Evolutionary conservation across 768 basidiomycete genomes (phyloP).

Genomic region (Auricularia auricula-judae): DNA sequence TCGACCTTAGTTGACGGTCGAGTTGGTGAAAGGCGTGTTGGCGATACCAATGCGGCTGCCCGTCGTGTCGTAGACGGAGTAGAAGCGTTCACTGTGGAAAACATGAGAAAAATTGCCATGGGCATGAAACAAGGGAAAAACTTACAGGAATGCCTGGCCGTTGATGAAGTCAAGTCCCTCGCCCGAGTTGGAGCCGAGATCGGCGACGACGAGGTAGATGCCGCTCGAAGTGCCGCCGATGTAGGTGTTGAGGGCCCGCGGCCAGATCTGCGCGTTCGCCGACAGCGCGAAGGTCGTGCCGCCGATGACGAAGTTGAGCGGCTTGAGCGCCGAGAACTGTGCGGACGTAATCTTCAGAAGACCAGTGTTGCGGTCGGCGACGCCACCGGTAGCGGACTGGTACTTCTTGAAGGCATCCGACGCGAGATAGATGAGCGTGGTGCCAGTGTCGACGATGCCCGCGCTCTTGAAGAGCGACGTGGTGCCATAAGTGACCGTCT

Average conservation of each 20-base stretch:
- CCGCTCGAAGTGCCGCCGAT: constrained; percentile 40
- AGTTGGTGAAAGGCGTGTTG: constrained; percentile 22
- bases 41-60: constrained; percentile 24
- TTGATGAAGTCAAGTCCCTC: constrained; percentile 52
- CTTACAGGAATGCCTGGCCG: not conserved
- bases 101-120: constrained; percentile 24
- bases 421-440: constrained; percentile 21
- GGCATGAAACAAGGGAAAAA: constrained; percentile 21
- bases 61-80: constrained; percentile 26
- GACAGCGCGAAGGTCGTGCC: constrained; percentile 45
- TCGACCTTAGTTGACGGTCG: constrained; percentile 18
- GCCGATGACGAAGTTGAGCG: constrained; percentile 42
- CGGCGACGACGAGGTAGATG: constrained; percentile 39
- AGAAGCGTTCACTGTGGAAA: constrained; percentile 50
- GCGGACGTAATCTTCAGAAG: constrained; percentile 39
- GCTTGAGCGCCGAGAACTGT: constrained; percentile 39
- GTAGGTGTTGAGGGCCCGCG: constrained; percentile 41
- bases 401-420: constrained; percentile 45
- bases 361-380: constrained; percentile 40
- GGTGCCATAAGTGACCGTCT: constrained; percentile 27
- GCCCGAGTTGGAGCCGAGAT: constrained; percentile 21
- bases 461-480: constrained; percentile 24
- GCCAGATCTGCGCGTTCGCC: constrained; percentile 62
- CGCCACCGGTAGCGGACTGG: constrained; percentile 41
- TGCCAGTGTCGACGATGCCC: constrained; percentile 44